Evolutionary conservation across 306 rosid genomes (phyloP).

Genomic region (Dicorynia guianensis): DNA sequence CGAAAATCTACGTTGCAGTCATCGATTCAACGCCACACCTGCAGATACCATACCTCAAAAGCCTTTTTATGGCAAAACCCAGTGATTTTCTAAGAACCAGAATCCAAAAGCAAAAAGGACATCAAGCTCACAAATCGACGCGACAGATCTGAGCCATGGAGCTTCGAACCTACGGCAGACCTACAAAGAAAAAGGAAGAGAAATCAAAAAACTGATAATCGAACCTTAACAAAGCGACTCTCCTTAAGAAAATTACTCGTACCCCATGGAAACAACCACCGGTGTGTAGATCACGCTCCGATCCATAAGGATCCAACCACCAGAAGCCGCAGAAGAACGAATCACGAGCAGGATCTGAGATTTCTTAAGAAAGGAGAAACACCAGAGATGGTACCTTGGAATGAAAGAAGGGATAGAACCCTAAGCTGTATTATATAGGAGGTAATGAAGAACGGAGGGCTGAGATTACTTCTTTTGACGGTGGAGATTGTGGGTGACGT

Average conservation of each 20-base stretch:
- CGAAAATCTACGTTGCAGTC: not conserved
- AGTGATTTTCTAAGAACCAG: slow-evolving; percentile 10
- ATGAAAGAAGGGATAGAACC: fast-evolving
- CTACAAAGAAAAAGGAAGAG: not conserved
- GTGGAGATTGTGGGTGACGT: not conserved
- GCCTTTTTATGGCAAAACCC: not conserved
- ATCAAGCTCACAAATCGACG: slow-evolving; percentile 3
- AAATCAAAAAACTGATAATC: not conserved
- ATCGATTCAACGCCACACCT: slow-evolving; percentile 14
- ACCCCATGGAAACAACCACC: not conserved
- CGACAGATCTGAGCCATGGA: not conserved
- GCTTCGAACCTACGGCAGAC: not conserved
- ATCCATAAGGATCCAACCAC: not conserved
- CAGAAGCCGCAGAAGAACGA: fast-evolving
- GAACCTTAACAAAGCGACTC: not conserved
- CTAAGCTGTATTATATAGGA: not conserved
- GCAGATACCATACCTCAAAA: slow-evolving; percentile 34
- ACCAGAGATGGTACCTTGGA: too few species aligned
- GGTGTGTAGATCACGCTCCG: not conserved
- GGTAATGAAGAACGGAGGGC: not conserved
- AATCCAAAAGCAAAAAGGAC: slow-evolving; percentile 24
- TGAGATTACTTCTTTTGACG: not conserved
- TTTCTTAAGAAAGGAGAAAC: not conserved
- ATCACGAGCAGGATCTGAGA: not conserved
- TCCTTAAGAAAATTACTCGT: fast-evolving